These are phyloP conservation scores for Calonectria crousiana DNA, from an alignment of 2,329 filamentous ascomycete species.

Conservation along the genomic window DNA sequence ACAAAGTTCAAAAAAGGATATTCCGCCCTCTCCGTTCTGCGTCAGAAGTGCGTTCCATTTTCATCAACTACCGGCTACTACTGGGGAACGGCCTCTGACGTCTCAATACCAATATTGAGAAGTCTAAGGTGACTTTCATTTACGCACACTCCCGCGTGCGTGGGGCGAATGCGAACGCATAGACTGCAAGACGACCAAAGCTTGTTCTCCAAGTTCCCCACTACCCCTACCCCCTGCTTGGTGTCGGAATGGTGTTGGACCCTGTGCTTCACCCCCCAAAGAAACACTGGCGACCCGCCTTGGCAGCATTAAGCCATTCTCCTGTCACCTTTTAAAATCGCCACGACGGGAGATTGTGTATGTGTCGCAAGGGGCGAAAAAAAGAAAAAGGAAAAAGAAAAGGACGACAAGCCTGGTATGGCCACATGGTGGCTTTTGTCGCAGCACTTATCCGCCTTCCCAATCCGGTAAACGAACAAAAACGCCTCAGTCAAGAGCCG, in stretches of 20 bases:
- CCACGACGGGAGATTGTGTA: conserved; percentile 20
- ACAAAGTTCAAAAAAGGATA: background rate
- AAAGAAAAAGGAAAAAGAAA: conserved; percentile 3
- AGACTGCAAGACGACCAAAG: conserved; percentile 4
- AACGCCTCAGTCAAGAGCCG: background rate
- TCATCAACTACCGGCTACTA: background rate
- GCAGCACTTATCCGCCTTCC: background rate
- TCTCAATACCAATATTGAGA: background rate
- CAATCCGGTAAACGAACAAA: background rate
- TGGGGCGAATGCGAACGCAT: conserved; percentile 31
- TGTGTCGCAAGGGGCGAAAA: conserved; percentile 19
- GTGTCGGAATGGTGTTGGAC: conserved; percentile 33
- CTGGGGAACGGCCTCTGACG: background rate
- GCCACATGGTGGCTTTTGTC: conserved; percentile 25
- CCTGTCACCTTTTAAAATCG: conserved; percentile 27
- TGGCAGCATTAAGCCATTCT: conserved; percentile 36
- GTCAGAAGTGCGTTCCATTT: background rate
- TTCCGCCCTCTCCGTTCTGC: background rate
- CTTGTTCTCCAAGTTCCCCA: conserved; percentile 3
- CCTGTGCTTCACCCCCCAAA: conserved; percentile 31
- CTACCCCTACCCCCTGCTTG: conserved; percentile 40
- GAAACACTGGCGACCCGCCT: conserved; percentile 35
- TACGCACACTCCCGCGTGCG: conserved; percentile 13
- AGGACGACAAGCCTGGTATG: conserved; percentile 10
- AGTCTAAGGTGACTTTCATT: conserved; percentile 34